Evolutionary conservation across 2,329 filamentous ascomycete species (phyloP).

Genomic region (Diaporthe sp.): DNA sequence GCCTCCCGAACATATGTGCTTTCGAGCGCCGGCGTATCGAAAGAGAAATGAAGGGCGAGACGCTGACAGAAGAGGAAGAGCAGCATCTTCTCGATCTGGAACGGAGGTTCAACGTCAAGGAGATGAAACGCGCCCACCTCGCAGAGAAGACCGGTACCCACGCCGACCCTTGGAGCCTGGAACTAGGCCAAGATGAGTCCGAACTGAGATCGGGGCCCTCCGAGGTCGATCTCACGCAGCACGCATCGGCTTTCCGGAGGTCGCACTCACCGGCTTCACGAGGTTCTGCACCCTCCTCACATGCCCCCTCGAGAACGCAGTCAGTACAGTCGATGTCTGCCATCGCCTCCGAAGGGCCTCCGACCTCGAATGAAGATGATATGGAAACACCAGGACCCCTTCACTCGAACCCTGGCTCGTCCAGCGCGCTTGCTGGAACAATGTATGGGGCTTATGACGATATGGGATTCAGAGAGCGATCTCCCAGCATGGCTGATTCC

Average conservation of each 20-base stretch:
- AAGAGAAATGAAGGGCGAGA: slow-evolving; percentile 73
- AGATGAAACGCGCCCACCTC: slow-evolving; percentile 69
- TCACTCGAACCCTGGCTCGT: slow-evolving; percentile 64
- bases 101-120: slow-evolving; percentile 68
- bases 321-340: slow-evolving; percentile 59
- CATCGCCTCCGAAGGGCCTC: slow-evolving; percentile 50
- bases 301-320: slow-evolving; percentile 60
- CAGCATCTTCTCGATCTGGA: slow-evolving; percentile 71
- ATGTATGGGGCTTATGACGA: slow-evolving; percentile 82
- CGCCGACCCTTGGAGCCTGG: slow-evolving; percentile 82
- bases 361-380: slow-evolving; percentile 61
- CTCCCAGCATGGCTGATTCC: slow-evolving; percentile 85
- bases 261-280: slow-evolving; percentile 56
- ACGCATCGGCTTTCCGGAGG: slow-evolving; percentile 48
- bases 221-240: slow-evolving; percentile 55
- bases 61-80: slow-evolving; percentile 71
- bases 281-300: slow-evolving; percentile 57
- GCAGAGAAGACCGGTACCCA: slow-evolving; percentile 65
- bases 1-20: slow-evolving; percentile 82
- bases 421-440: slow-evolving; percentile 77
- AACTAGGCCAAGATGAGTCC: slow-evolving; percentile 70
- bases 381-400: slow-evolving; percentile 66
- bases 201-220: slow-evolving; percentile 59
- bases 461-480: slow-evolving; percentile 71
- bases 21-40: slow-evolving; percentile 87